Percentiles rank a stretch among this genome's conserved stretches.
These are phyloP conservation scores for Typha latifolia DNA, from an alignment of 176 grass and related monocot species.

Conservation along the genomic window DNA sequence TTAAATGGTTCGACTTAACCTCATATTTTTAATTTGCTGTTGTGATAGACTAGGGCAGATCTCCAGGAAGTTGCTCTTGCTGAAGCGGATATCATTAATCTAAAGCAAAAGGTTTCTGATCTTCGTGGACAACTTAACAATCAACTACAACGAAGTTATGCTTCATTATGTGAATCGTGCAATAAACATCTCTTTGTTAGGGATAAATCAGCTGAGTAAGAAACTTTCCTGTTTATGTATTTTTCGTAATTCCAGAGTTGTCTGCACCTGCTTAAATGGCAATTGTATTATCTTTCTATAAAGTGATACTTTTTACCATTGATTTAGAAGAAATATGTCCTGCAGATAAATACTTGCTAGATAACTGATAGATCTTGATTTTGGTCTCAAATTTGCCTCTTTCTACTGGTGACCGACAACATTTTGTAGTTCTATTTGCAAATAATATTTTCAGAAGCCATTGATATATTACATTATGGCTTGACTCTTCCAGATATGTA, in stretches of 20 bases:
- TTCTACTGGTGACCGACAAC: too few relatives aligned
- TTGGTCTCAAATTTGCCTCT: too few relatives aligned
- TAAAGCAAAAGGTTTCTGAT: constrained; percentile 89
- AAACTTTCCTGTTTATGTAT: constrained; percentile 15
- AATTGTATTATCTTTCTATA: not conserved
- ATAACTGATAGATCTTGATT: too few relatives aligned
- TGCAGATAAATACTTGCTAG: too few relatives aligned
- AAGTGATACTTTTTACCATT: too few relatives aligned
- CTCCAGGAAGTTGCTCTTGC: constrained; percentile 68
- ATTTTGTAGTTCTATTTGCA: too few relatives aligned
- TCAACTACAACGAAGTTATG: constrained; percentile 41
- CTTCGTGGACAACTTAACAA: constrained; percentile 56
- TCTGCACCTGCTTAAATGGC: not conserved
- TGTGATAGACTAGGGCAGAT: constrained; percentile 56
- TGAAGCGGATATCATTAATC: constrained; percentile 82
- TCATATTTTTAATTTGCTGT: constrained; percentile 14
- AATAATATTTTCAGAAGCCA: too few relatives aligned
- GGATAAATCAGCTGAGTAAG: constrained; percentile 47
- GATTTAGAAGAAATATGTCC: too few relatives aligned
- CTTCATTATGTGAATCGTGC: constrained; percentile 79
- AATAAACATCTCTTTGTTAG: constrained; percentile 34
- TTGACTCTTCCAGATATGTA: too few relatives aligned
- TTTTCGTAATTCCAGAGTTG: not conserved
- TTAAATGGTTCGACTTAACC: constrained; percentile 2
- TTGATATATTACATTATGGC: too few relatives aligned